These are phyloP conservation scores for Clarireedia monteithiana DNA, from an alignment of 2,329 filamentous ascomycete genomes.

Conservation along the genomic window DNA sequence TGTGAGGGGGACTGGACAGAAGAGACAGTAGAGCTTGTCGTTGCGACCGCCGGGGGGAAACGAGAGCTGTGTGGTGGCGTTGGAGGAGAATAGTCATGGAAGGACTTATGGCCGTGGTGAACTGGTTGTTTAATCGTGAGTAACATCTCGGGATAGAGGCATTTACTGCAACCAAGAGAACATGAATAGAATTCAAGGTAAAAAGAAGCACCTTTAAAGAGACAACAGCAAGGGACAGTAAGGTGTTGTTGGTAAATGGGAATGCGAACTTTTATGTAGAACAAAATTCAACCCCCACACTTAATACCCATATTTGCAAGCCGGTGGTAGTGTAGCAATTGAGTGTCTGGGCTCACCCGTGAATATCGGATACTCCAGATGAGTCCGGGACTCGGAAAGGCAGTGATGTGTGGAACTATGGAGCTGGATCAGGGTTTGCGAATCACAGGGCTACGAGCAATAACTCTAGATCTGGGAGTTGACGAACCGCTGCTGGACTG, in stretches of 20 bases:
- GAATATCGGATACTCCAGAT: constrained; percentile 18
- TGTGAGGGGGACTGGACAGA: constrained; percentile 24
- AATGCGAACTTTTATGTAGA: constrained; percentile 23
- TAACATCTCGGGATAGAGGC: constrained; percentile 35
- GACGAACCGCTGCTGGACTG: constrained; percentile 16
- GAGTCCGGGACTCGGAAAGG: constrained; percentile 19
- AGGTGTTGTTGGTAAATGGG: constrained; percentile 19
- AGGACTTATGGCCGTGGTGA: constrained; percentile 38
- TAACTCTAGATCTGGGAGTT: constrained; percentile 20
- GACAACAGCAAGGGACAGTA: constrained; percentile 16
- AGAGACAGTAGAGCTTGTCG: constrained; percentile 27
- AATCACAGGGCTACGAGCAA: constrained; percentile 23
- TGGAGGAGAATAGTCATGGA: constrained; percentile 40
- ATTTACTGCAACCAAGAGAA: constrained; percentile 24
- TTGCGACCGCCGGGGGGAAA: constrained; percentile 33
- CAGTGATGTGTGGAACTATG: constrained; percentile 16
- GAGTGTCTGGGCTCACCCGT: constrained; percentile 6
- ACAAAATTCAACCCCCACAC: constrained; percentile 22
- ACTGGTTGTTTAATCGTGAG: constrained; percentile 42
- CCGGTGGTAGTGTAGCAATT: constrained; percentile 22
- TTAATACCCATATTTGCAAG: constrained; percentile 19
- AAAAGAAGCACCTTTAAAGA: constrained; percentile 23
- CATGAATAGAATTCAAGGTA: constrained; percentile 22
- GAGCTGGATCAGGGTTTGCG: constrained; percentile 19
- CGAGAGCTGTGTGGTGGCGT: constrained; percentile 34